Base-by-base conservation (phyloP, 148 eudicot species). In the Bassia scoparia region DNA sequence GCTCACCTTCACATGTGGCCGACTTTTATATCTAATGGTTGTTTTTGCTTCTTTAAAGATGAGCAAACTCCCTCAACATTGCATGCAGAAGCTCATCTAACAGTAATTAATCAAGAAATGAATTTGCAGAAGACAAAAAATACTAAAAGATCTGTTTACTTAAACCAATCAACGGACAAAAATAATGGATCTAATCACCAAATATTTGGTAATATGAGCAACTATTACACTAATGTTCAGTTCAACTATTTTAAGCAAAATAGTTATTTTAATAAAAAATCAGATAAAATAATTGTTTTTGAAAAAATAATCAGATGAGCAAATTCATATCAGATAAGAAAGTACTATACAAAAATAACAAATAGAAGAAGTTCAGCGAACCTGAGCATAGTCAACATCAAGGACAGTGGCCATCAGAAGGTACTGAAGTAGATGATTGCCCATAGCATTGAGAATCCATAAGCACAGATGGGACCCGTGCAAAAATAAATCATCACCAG, bases 71-170 rank as follows among this genome's bases (percentile, higher is more conserved):
- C 70, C 69, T 52, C 77, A 14, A 73, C 56, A 80, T 60, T 41
- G 71, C 64, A 59, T 48, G 43, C 37, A 60, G 70, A 67, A 35
- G 61, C 16, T 72, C 18, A 62, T 75, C 83, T 80, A 61, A 52
- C 69, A 75, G 43, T 60, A 58, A 26, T 15, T 66, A 79, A 7
- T 48, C 67, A 43, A 63, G 7, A 60, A 59, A 12, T 63, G 23
- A 66, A 38, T 46, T 41, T 35, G 61, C 58, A 43, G 41, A 27
- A 48, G 35, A 27, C 66, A 55, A 48, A 46, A n/a, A 52, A 31
- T 27, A 55, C 49, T 41, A 58, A 46, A 30, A 67, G 35, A 15
- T 20, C 37, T 24, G 69, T 69, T 34, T 68, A 48, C 62, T 21
- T 23, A 69, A 41, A 23, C 24, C 26, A 26, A 56, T 23, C 54